Evolutionary conservation across 176 grass and related monocot genomes (phyloP).

Genomic region (Paspalum notatum): DNA sequence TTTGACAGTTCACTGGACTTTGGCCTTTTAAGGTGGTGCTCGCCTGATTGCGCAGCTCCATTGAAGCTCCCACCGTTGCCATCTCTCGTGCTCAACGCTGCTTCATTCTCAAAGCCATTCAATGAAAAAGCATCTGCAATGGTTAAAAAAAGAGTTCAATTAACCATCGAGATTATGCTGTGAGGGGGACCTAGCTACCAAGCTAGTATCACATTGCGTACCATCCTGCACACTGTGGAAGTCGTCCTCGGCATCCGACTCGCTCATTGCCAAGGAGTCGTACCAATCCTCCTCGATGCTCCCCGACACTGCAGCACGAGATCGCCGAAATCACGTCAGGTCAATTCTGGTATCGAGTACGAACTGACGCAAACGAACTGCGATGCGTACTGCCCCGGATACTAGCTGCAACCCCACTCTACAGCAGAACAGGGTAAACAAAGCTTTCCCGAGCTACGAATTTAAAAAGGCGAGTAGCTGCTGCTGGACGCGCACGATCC

Average conservation of each 20-base stretch:
- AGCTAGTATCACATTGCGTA: conserved; percentile 36
- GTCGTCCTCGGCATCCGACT: conserved; percentile 84
- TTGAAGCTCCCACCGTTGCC: conserved; percentile 44
- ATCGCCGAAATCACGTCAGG: conserved; percentile 40
- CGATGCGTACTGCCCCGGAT: not conserved
- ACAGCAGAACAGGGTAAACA: conserved; percentile 10
- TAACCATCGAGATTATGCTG: not conserved
- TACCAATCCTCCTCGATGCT: conserved; percentile 88
- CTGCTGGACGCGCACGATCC: conserved; percentile 23
- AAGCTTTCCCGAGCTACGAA: not conserved
- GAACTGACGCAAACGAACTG: conserved; percentile 34
- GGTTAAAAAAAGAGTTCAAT: not conserved
- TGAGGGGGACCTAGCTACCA: not conserved
- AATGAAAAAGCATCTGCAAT: conserved; percentile 51
- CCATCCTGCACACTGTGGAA: conserved; percentile 93
- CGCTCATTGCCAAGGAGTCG: conserved; percentile 69
- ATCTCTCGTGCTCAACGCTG: conserved; percentile 48
- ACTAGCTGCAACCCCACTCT: conserved; percentile 36
- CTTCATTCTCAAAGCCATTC: conserved; percentile 71
- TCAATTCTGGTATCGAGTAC: conserved; percentile 4
- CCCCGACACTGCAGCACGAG: conserved; percentile 49
- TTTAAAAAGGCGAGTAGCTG: conserved; percentile 3
- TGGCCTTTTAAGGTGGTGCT: conserved; percentile 56
- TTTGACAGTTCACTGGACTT: conserved; percentile 63
- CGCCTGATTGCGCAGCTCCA: conserved; percentile 4